Conservation (phyloP, 352 stramenopile species). For the Globisporangium cederbergense region DNA sequence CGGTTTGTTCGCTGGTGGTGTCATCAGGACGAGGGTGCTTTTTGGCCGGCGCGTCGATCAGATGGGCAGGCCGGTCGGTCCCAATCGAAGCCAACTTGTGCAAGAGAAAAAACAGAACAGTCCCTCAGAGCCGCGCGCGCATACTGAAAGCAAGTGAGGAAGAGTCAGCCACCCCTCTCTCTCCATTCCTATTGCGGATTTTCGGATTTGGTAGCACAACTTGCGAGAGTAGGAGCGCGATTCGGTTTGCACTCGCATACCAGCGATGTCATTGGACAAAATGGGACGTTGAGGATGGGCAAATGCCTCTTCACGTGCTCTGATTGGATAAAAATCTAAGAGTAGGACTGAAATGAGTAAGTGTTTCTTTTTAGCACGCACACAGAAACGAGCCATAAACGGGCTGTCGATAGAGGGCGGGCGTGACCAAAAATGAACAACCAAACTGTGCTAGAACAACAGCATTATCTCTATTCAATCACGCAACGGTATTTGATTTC, state of each 20-base stretch:
- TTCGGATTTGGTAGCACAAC: neutral
- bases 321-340: too few relatives aligned
- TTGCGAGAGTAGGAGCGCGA: neutral
- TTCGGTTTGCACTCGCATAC: slow-evolving; percentile 7
- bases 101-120: slow-evolving; percentile 7
- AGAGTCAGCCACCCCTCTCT: slow-evolving; percentile 1
- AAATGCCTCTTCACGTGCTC: neutral
- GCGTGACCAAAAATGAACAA: too few relatives aligned
- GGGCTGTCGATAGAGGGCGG: neutral
- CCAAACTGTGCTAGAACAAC: too few relatives aligned
- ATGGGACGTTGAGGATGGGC: neutral
- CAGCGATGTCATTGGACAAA: slow-evolving; percentile 6
- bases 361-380: neutral
- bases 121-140: too few relatives aligned
- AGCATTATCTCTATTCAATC: too few relatives aligned
- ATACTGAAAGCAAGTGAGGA: slow-evolving; percentile 1
- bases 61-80: neutral
- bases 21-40: slow-evolving; percentile 6
- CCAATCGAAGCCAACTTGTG: neutral
- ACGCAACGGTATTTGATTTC: too few relatives aligned
- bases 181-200: neutral
- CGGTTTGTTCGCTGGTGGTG: slow-evolving; percentile 1
- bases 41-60: neutral
- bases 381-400: neutral
- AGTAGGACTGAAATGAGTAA: too few relatives aligned